phyloP scores from a whole-genome alignment of 805 yeast genomes.

The Nakazawaea wyomingensis region DNA sequence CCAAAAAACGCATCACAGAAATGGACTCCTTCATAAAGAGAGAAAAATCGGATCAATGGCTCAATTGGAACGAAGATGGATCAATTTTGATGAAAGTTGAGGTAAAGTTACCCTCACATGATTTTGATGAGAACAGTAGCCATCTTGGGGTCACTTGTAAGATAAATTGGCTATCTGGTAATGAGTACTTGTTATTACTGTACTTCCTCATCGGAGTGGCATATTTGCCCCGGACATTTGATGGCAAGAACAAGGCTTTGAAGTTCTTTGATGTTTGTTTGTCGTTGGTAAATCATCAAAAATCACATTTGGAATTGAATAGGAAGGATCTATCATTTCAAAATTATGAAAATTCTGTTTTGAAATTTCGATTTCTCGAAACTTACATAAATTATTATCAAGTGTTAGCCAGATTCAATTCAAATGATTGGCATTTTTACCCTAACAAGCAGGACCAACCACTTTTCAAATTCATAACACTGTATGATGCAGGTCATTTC shows the following conservation, averaged over 20 bases:
- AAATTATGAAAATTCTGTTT: slow-evolving; percentile 21
- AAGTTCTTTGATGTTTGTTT: slow-evolving; percentile 33
- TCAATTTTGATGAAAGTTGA: slow-evolving; percentile 12
- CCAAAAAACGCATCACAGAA: slow-evolving; percentile 22
- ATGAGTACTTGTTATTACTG: slow-evolving; percentile 35
- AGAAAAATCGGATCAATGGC: slow-evolving; percentile 21
- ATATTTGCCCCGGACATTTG: slow-evolving; percentile 31
- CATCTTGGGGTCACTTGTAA: slow-evolving; percentile 19
- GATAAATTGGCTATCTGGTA: slow-evolving; percentile 36
- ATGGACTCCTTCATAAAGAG: slow-evolving; percentile 21
- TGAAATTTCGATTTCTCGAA: slow-evolving; percentile 27
- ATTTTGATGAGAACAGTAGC: neutral
- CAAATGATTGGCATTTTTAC: slow-evolving; percentile 19
- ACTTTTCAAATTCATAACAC: slow-evolving; percentile 29
- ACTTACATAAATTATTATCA: slow-evolving; percentile 30
- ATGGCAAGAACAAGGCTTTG: slow-evolving; percentile 28
- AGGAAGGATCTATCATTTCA: slow-evolving; percentile 15
- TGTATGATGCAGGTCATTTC: slow-evolving; percentile 31
- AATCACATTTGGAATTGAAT: slow-evolving; percentile 11
- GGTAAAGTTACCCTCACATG: neutral
- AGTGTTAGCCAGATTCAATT: slow-evolving; percentile 31
- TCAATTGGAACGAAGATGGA: slow-evolving; percentile 29
- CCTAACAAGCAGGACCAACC: slow-evolving; percentile 9
- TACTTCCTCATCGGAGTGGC: slow-evolving; percentile 39
- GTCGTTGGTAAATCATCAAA: slow-evolving; percentile 26